A percentile compares a stretch with the other conserved stretches of the same genome.
Conservation (phyloP, 1,139 yeast species). For the Geotrichum cucujoidarum region DNA sequence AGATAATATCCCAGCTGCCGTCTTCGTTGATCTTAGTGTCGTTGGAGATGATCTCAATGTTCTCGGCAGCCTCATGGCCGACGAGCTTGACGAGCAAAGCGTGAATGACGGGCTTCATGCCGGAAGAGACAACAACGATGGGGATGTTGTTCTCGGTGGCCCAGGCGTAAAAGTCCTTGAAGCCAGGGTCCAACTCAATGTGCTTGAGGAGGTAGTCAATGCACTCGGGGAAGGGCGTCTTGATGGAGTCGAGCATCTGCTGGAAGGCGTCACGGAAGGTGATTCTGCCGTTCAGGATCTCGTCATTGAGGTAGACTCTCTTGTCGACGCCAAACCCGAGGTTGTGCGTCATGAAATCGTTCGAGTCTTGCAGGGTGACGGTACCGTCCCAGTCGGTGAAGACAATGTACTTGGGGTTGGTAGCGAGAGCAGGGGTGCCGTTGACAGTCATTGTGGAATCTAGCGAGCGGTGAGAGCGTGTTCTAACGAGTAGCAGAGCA, state of each 20-base stretch:
- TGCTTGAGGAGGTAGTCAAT: constrained; percentile 49
- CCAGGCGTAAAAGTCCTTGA: constrained; percentile 75
- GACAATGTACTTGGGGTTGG: constrained; percentile 60
- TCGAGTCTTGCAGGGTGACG: constrained; percentile 86
- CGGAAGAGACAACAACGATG: constrained; percentile 70
- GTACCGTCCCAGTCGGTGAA: constrained; percentile 99
- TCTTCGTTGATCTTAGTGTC: constrained; percentile 55
- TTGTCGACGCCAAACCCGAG: constrained; percentile 76
- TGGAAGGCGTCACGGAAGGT: constrained; percentile 75
- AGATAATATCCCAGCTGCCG: constrained; percentile 75
- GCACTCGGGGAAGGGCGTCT: constrained; percentile 77
- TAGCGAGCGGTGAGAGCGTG: neutral
- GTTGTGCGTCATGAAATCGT: constrained; percentile 83
- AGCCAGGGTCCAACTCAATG: constrained; percentile 84
- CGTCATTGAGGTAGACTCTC: constrained; percentile 64
- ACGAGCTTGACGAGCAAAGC: constrained; percentile 69
- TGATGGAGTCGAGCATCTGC: constrained; percentile 75
- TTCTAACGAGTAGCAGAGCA: neutral
- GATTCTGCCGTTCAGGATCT: constrained; percentile 62
- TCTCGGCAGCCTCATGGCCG: constrained; percentile 66
- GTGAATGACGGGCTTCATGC: constrained; percentile 86
- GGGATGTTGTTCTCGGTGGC: constrained; percentile 67
- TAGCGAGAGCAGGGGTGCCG: constrained; percentile 32
- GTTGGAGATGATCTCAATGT: constrained; percentile 79
- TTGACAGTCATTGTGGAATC: constrained; percentile 5